Evolutionary conservation across 2,329 filamentous ascomycete species (phyloP).

Genomic region (Pseudogymnoascus sp.): DNA sequence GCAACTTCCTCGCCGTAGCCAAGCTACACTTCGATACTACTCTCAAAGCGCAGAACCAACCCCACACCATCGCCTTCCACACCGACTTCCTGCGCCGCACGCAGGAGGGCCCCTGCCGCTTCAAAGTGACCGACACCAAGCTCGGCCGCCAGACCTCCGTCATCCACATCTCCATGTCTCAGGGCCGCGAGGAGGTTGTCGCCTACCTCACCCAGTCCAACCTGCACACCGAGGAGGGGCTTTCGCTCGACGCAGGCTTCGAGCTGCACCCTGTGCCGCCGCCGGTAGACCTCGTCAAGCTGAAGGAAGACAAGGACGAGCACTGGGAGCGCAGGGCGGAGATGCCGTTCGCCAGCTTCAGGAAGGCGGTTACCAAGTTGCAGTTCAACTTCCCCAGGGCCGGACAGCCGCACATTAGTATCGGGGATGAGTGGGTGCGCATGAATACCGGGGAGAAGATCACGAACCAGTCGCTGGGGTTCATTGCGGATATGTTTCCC

Average conservation of each 20-base stretch:
- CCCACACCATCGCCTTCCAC: constrained; percentile 56
- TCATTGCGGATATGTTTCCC: constrained; percentile 61
- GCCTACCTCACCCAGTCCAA: constrained; percentile 60
- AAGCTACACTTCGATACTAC: constrained; percentile 50
- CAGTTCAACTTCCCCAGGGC: constrained; percentile 44
- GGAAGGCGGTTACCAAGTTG: constrained; percentile 36
- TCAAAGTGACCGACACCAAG: constrained; percentile 55
- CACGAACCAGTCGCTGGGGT: constrained; percentile 56
- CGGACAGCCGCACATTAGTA: constrained; percentile 32
- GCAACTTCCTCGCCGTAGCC: constrained; percentile 52
- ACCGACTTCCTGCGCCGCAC: constrained; percentile 59
- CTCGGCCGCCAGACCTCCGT: constrained; percentile 55
- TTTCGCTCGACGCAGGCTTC: constrained; percentile 48
- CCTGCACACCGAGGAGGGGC: constrained; percentile 49
- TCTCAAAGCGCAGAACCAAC: constrained; percentile 49
- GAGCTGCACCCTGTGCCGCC: constrained; percentile 32
- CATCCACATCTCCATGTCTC: constrained; percentile 53
- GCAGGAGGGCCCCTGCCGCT: constrained; percentile 45
- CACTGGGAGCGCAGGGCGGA: constrained; percentile 33
- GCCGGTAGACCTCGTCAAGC: constrained; percentile 33
- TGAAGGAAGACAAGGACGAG: constrained; percentile 36
- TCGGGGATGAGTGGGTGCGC: constrained; percentile 60
- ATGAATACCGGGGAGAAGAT: constrained; percentile 52
- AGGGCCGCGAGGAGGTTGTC: constrained; percentile 51
- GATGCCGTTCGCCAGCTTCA: constrained; percentile 25